Conservation (phyloP, 2,329 filamentous ascomycete species). For the Xylariomycetidae sp. region DNA sequence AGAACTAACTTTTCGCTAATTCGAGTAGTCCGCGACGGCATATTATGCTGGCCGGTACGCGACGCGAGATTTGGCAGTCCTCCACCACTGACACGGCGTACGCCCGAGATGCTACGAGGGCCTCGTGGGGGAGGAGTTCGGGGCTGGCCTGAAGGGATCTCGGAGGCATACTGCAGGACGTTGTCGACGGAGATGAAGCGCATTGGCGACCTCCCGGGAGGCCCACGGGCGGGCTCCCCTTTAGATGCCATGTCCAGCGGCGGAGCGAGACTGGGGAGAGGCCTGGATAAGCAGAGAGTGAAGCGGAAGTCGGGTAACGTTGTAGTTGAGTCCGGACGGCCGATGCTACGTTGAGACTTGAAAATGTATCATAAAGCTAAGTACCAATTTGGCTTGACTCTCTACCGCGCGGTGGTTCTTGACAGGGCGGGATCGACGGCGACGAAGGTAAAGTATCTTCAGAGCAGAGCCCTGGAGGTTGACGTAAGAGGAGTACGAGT, state of each 20-base stretch:
- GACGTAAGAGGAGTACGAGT: too few species aligned
- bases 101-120: constrained; percentile 39
- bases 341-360: too few species aligned
- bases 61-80: constrained; percentile 37
- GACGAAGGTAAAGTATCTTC: not conserved
- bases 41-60: constrained; percentile 46
- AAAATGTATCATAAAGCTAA: too few species aligned
- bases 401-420: not conserved
- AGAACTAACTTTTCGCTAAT: constrained; percentile 96
- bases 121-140: constrained; percentile 58
- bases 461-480: too few species aligned
- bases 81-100: constrained; percentile 38
- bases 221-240: constrained; percentile 7
- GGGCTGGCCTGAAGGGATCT: constrained; percentile 91
- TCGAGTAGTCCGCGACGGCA: constrained; percentile 86
- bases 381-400: not conserved
- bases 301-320: too few species aligned
- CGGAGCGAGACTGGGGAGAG: too few species aligned
- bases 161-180: constrained; percentile 86
- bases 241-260: constrained; percentile 11
- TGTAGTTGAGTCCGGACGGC: too few species aligned
- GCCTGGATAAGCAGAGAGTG: too few species aligned
- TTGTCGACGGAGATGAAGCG: constrained; percentile 88
- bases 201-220: constrained; percentile 38
- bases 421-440: not conserved